Base-by-base conservation (phyloP, 177 flowering plant genomes). In the Tripterygium wilfordii region DNA sequence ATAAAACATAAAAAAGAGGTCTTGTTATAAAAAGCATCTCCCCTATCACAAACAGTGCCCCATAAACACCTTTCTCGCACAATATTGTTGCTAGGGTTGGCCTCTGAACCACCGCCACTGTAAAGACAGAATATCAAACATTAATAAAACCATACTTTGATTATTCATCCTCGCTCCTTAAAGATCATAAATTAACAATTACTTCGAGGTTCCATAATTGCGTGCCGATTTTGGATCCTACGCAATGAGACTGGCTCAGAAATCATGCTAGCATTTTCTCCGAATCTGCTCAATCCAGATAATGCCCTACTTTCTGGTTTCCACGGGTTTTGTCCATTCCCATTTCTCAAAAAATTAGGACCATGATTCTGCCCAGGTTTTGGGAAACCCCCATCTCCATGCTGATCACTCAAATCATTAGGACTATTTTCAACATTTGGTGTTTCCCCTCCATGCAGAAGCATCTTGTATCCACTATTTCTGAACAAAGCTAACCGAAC, bases 391-490 rank as follows among this genome's bases (percentile, higher is more conserved):
- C 69, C 74, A 38, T n/a, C 32, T 49, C 48, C 46, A 28, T 49
- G 44, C 8, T 57, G 74, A 2, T 76, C 49, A 49, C 46, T 60
- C 18, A 68, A 60, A 30, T 39, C 24, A 33, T 64, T 52, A 2
- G 56, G 21, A 45, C 39, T 43, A 5, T 44, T 60, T 30, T 68
- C 82, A 10, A 57, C 58, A 54, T 87, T 87, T 21, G 61, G 54
- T 32, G 62, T 65, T 61, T 81, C 90, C 35, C 96, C 97, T 42
- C 97, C 97, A 49, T 78, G 89, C 56, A 94, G 56, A 36, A 90
- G 86, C 92, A 90, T 85, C 73, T 85, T 84, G 54, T 85, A 94
- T 16, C 97, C 96, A 65, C 86, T 70, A 24, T 79, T 77, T 16
- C 70, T 65, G 29, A 94, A 74, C 61, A 78, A 50, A 45, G 92